A percentile compares a stretch with the other conserved stretches of the same genome.
Conservation (phyloP, 2,329 filamentous ascomycete genomes). For the Nemania abortiva region DNA sequence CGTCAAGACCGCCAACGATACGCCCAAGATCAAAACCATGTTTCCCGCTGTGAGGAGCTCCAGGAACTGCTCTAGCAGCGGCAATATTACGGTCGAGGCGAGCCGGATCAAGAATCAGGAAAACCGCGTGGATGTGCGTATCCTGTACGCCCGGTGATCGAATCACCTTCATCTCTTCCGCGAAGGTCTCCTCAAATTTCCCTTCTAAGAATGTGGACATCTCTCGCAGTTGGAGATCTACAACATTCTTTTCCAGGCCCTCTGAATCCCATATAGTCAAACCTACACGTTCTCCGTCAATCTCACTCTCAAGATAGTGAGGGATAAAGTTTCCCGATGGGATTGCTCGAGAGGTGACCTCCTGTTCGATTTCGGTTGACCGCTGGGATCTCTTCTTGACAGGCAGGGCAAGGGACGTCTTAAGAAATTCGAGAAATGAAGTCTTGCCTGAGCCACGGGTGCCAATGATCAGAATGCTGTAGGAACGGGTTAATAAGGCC, state of each 20-base stretch:
- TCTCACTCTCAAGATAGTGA: slow-evolving; percentile 93
- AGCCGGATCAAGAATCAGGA: slow-evolving; percentile 88
- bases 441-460: slow-evolving; percentile 92
- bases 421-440: slow-evolving; percentile 95
- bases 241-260: slow-evolving; percentile 92
- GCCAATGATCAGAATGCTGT: slow-evolving; percentile 89
- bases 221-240: slow-evolving; percentile 92
- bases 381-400: slow-evolving; percentile 76
- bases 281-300: slow-evolving; percentile 90
- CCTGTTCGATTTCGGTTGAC: slow-evolving; percentile 63
- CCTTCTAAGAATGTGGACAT: slow-evolving; percentile 94
- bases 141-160: slow-evolving; percentile 93
- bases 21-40: slow-evolving; percentile 64
- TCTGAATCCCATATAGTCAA: slow-evolving; percentile 97
- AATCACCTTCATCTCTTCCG: slow-evolving; percentile 97
- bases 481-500: slow-evolving; percentile 37
- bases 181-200: slow-evolving; percentile 98
- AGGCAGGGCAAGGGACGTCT: slow-evolving; percentile 85
- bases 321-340: slow-evolving; percentile 81
- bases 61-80: slow-evolving; percentile 67
- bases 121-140: slow-evolving; percentile 96
- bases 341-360: slow-evolving; percentile 65
- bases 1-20: slow-evolving; percentile 78
- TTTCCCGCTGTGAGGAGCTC: slow-evolving; percentile 62
- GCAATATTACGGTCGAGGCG: slow-evolving; percentile 87